Conservation (phyloP, 2,329 filamentous ascomycete genomes). For the Penicillium frequentans region DNA sequence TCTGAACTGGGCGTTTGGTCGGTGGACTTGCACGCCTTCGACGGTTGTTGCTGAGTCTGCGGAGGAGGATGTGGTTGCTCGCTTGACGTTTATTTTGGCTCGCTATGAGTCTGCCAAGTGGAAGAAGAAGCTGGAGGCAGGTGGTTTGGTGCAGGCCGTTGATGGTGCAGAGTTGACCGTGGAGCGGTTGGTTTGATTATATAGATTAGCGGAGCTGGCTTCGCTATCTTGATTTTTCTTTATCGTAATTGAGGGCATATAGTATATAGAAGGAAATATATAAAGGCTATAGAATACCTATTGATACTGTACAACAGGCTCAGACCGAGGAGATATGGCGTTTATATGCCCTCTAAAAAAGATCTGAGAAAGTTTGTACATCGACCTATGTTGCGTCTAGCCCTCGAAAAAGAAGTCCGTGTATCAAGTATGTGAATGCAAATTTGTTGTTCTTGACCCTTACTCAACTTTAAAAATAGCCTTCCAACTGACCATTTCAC, state of each 20-base stretch:
- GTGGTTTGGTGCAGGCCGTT: conserved; percentile 34
- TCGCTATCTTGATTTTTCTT: not conserved
- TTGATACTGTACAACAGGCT: too few species aligned
- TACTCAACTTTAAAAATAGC: too few species aligned
- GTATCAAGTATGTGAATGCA: too few species aligned
- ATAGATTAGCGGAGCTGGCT: not conserved
- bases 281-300: too few species aligned
- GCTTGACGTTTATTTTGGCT: conserved; percentile 50
- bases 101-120: conserved; percentile 50
- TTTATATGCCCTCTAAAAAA: too few species aligned
- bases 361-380: too few species aligned
- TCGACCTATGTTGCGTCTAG: too few species aligned
- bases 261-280: too few species aligned
- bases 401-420: too few species aligned
- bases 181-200: conserved; percentile 33
- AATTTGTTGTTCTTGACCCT: too few species aligned
- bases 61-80: conserved; percentile 34
- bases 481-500: too few species aligned
- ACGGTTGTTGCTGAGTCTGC: conserved; percentile 39
- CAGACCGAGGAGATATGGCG: too few species aligned
- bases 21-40: conserved; percentile 81
- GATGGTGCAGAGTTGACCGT: conserved; percentile 29
- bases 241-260: not conserved
- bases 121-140: conserved; percentile 49
- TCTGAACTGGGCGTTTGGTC: conserved; percentile 95